Base-by-base conservation (phyloP, 768 basidiomycete species). In the Daedalea quercina region DNA sequence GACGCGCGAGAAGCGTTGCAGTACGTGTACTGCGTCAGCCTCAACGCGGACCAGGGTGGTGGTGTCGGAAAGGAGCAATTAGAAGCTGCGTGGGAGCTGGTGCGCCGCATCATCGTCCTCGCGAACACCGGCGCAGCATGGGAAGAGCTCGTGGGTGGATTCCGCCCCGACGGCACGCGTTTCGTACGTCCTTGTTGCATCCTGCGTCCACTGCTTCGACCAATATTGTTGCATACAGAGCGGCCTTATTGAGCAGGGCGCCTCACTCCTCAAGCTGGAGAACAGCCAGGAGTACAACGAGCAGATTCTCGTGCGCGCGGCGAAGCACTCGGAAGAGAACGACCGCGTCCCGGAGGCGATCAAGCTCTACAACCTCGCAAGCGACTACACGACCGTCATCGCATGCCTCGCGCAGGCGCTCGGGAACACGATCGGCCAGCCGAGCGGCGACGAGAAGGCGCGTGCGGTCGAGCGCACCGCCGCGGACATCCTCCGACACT, bases 71-170 rank as follows among this genome's bases (percentile, higher is more conserved):
- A 82, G 61, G 89, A 94, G 64, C n/a, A n/a, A n/a, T n/a, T n/a
- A n/a, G n/a, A n/a, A n/a, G n/a, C n/a, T n/a, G n/a, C n/a, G 1
- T 90, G 89, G 86, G 87, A 90, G 44, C 79, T 90, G 22, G 82
- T 82, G 1, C 73, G 90, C 44, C 76, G 87, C 41, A 86, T 90
- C 55, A 85, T 93, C n/a, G n/a, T n/a, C n/a, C n/a, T n/a, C n/a
- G n/a, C 86, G 7, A 89, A 89, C 62, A 76, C 81, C 3, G 87
- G 87, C 1, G 82, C 85, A 6, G 86, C 78, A 15, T 98, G 94
- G 90, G 89, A 94, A 45, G 90, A 91, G 66, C 80, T 99, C 17
- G 86, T 98, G 2, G 95, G 95, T n/a, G 92, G 90, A n/a, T n/a
- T 95, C 63, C 77, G 89, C 56, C 73, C 83, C 4, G 94, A 99